A percentile compares a stretch with the other conserved stretches of the same genome.
Evolutionary conservation across 2,329 filamentous ascomycete species (phyloP).

Genomic region (Talaromyces sp.): DNA sequence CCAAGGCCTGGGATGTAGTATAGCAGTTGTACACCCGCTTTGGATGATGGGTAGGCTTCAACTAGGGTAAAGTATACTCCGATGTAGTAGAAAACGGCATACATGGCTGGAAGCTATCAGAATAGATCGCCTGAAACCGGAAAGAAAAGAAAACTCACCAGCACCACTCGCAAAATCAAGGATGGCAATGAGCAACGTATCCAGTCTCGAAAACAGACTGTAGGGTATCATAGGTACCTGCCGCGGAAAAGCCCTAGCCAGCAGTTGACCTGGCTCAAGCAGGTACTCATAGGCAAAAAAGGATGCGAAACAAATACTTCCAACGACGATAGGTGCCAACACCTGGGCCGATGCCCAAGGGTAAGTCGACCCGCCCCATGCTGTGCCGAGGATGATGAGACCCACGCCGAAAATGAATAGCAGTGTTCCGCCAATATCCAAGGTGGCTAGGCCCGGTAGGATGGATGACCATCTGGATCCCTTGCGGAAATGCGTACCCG

Average conservation of each 20-base stretch:
- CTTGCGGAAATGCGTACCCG: slow-evolving; percentile 41
- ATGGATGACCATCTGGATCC: slow-evolving; percentile 33
- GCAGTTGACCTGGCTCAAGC: slow-evolving; percentile 46
- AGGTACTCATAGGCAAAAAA: slow-evolving; percentile 53
- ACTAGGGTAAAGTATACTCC: slow-evolving; percentile 65
- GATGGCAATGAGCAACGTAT: slow-evolving; percentile 59
- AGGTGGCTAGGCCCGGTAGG: slow-evolving; percentile 46
- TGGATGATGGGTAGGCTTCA: slow-evolving; percentile 46
- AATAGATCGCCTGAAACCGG: slow-evolving; percentile 52
- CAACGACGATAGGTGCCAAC: slow-evolving; percentile 46
- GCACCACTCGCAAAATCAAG: slow-evolving; percentile 59
- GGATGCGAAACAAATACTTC: slow-evolving; percentile 34
- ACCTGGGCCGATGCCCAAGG: slow-evolving; percentile 49
- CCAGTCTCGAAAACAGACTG: slow-evolving; percentile 51
- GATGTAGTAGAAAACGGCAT: slow-evolving; percentile 63
- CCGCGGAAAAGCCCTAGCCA: slow-evolving; percentile 47
- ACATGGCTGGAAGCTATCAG: slow-evolving; percentile 34
- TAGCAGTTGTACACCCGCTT: slow-evolving; percentile 55
- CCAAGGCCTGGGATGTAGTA: slow-evolving; percentile 63
- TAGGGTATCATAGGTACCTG: slow-evolving; percentile 64
- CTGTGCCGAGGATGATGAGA: slow-evolving; percentile 51
- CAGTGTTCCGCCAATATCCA: slow-evolving; percentile 54
- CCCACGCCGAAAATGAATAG: slow-evolving; percentile 55
- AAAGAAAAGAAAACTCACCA: slow-evolving; percentile 40
- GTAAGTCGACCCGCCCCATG: slow-evolving; percentile 54